Evolutionary conservation across 371 early-diverging fungal genomes (phyloP), one percentile per base, ranked within the genome.

Genomic region (Circinella minor): DNA sequence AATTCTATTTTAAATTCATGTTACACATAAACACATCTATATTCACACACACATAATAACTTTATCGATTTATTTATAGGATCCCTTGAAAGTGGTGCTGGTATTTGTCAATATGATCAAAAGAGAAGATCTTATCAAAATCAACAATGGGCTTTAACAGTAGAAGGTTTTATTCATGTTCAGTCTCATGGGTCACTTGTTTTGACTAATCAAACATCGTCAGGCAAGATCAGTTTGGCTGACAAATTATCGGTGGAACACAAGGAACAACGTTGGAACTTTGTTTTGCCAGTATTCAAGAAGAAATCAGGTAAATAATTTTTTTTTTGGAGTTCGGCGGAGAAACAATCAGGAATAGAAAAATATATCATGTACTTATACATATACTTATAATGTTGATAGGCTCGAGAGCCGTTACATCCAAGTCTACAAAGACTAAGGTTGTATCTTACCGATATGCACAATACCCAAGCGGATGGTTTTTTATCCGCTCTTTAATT

Each of bases 201-300:
- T 0, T 68, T 83, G 61, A 61, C 80, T 8, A 73, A 79, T 4
- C 71, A 81, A 49, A 66, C 64, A 17, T 74, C 74, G 54, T 66
- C 65, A 11, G 61, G 69, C 48, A 69, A 69, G n/a, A 74, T 81
- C 9, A 72, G 68, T 43, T 68, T 83, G 54, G 54, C 69, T 20
- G 74, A 74, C 46, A 77, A 70, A 59, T 71, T 68, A 54, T 54
- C 76, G 36, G 72, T 68, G 10, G 77, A 74, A 39, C 68, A 71
- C 65, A 81, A 83, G 65, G 75, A 74, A n/a, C 84, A 83, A 63
- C 78, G 77, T 9, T 83, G 84, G 84, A 81, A 80, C 55, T 83
- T 83, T 69, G 81, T 83, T 51, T 65, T 83, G 46, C 84, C 84
- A 51, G 81, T 80, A 8, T 81, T 81, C 68, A 83, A 81, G 66